Base-by-base conservation (phyloP, 768 basidiomycete species). In the Lyophyllum decastes region DNA sequence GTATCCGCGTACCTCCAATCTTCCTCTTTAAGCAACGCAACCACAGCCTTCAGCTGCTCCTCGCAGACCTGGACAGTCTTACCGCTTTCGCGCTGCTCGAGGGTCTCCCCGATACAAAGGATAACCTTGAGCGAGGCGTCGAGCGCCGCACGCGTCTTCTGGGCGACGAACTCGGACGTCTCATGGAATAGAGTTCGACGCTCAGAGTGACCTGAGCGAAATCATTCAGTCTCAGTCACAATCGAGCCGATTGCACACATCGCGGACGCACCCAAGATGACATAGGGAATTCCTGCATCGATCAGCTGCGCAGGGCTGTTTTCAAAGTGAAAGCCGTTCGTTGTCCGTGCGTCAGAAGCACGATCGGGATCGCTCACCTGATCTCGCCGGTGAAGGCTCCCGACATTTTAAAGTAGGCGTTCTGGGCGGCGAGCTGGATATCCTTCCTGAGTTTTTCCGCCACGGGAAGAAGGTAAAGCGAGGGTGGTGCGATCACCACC, bases 301-400 rank as follows among this genome's bases (percentile, higher is more conserved):
- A 79, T 82, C 64, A 98, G 87, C 75, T 98, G 95, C 2, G 79
- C 69, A 1, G 95, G 86, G 67, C 94, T 94, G 62, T 24, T 51
- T 26, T 19, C 30, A 33, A 35, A 30, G 40, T 33, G 33, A 59
- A 49, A 35, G 4, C 9, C 51, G 16, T 17, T 25, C 33, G 26
- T 11, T 17, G 19, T 8, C 40, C 49, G 35, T 27, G n/a, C 26
- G 62, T 24, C 52, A n/a, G n/a, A n/a, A n/a, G 35, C 2, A 60
- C 46, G 40, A 43, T 10, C 41, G 4, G 12, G 25, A 22, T 41
- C 11, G 68, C 79, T 38, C 52, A 89, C 92, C 95, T 96, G 78
- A 92, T 92, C 77, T 99, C 97, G 58, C 97, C 97, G 12, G 97
- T 98, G 78, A 87, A 99, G 11, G 96, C 96, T 50, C 96, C 96